Conservation (phyloP, 164 flowering plant genomes). For the Umbellularia californica region DNA sequence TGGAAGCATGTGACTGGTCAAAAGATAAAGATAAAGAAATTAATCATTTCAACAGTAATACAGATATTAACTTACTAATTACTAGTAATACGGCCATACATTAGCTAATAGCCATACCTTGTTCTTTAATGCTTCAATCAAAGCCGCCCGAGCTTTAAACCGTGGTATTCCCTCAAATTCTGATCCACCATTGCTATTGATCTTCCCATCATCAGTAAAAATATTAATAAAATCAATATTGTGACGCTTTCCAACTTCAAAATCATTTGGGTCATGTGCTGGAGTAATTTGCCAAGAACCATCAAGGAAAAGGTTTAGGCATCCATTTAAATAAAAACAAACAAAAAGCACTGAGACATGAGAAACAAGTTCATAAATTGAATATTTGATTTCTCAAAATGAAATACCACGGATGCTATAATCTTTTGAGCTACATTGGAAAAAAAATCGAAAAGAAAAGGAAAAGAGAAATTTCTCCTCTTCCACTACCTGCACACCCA, state of each 20-base stretch:
- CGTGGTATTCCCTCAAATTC: conserved; percentile 88
- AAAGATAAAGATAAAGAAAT: too few species aligned
- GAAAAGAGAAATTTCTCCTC: too few species aligned
- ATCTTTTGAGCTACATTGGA: too few species aligned
- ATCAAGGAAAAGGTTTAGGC: neutral
- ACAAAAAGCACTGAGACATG: neutral
- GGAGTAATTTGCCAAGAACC: conserved; percentile 74
- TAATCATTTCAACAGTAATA: too few species aligned
- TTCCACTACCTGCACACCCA: too few species aligned
- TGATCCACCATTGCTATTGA: conserved; percentile 78
- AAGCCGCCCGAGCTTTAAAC: conserved; percentile 78
- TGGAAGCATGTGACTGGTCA: too few species aligned
- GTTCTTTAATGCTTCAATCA: conserved; percentile 59
- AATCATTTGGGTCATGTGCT: conserved; percentile 98
- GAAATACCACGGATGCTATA: too few species aligned
- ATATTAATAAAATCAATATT: conserved; percentile 78
- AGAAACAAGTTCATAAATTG: too few species aligned
- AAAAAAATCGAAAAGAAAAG: too few species aligned
- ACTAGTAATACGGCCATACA: too few species aligned
- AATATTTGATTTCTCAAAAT: too few species aligned
- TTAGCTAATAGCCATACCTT: conserved; percentile 41
- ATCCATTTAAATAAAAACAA: neutral
- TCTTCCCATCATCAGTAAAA: conserved; percentile 92
- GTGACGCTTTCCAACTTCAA: conserved; percentile 93
- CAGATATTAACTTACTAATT: too few species aligned